Base-by-base conservation (phyloP, 1,139 yeast genomes). In the Taiozyma sp. region DNA sequence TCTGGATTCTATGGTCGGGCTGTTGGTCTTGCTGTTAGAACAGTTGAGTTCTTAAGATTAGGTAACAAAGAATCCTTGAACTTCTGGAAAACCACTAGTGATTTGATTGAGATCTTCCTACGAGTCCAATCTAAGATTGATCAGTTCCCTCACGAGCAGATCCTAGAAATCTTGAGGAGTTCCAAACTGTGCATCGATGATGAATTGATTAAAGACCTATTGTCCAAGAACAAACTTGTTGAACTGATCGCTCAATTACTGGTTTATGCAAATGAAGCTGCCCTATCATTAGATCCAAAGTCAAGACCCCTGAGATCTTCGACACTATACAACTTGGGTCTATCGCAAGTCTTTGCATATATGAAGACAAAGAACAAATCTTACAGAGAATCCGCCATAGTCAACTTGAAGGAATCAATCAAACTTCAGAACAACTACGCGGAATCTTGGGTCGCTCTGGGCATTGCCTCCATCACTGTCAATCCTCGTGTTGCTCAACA, bases 401-500 rank as follows among this genome's bases (percentile, higher is more conserved):
- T 66, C 24, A 68, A 76, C 9, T 72, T 88, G 55, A 86, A 87
- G 59, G 76, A 74, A 46, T 84, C 97, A 0, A 81, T 91, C 49
- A 81, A 79, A 51, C 68, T 83, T 21, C 97, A 91, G 63, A 77
- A 83, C 4, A 79, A 76, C 53, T 86, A 85, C 56, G 73, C 86
- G 1, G 81, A 78, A 34, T 83, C 82, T 53, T 93, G 99, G 99
- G 75, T 81, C 47, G 85, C 88, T 0, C 74, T 91, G 42, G 99
- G 98, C 13, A 77, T 85, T 56, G 83, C 88, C 0, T 71, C 83
- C 0, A 75, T 83, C 46, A 70, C 80, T 2, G 66, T 72, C 6
- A 85, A 82, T 58, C 84, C 93, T 0, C 77, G 78, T 48, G 86
- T 89, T 8, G 75, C 97, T 0, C 99, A 93, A 65, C 99, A 93